These are phyloP conservation scores for Penicillium sp. DNA, from an alignment of 2,329 filamentous ascomycete species.

Conservation along the genomic window DNA sequence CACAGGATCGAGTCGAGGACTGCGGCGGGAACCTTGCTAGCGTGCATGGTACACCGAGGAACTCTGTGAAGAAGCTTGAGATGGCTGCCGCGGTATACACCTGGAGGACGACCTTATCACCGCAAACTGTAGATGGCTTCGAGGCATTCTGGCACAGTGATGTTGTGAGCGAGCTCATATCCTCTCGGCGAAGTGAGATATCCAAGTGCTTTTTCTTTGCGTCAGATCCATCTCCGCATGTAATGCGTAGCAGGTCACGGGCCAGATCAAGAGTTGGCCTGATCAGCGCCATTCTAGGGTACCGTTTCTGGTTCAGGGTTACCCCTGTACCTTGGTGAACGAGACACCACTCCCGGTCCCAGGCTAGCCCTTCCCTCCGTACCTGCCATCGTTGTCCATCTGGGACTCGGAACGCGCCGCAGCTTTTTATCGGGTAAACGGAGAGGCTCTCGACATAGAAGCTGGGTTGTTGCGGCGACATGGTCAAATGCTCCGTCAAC, in stretches of 20 bases:
- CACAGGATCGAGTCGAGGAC: constrained; percentile 63
- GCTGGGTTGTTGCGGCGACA: constrained; percentile 20
- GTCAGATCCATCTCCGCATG: constrained; percentile 42
- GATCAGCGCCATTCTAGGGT: constrained; percentile 86
- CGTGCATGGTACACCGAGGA: constrained; percentile 78
- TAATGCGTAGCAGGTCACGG: constrained; percentile 67
- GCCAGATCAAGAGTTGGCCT: constrained; percentile 75
- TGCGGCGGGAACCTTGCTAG: constrained; percentile 82
- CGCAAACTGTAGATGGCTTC: constrained; percentile 74
- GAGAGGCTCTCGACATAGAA: constrained; percentile 68
- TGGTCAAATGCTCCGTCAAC: constrained; percentile 16
- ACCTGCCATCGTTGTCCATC: constrained; percentile 72
- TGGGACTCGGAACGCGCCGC: constrained; percentile 77
- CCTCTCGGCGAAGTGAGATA: constrained; percentile 40
- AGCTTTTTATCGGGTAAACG: constrained; percentile 95
- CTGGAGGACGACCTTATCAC: constrained; percentile 73
- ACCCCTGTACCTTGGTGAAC: constrained; percentile 84
- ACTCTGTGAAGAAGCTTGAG: constrained; percentile 76
- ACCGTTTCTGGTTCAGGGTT: constrained; percentile 85
- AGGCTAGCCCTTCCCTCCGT: constrained; percentile 79
- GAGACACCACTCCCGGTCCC: constrained; percentile 97
- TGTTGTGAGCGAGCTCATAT: constrained; percentile 63
- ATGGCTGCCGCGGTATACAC: constrained; percentile 71
- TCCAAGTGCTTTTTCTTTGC: constrained; percentile 38
- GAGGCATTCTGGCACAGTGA: constrained; percentile 57